phyloP scores from a whole-genome alignment of 2,329 filamentous ascomycete species.

The Neonectria magnoliae region DNA sequence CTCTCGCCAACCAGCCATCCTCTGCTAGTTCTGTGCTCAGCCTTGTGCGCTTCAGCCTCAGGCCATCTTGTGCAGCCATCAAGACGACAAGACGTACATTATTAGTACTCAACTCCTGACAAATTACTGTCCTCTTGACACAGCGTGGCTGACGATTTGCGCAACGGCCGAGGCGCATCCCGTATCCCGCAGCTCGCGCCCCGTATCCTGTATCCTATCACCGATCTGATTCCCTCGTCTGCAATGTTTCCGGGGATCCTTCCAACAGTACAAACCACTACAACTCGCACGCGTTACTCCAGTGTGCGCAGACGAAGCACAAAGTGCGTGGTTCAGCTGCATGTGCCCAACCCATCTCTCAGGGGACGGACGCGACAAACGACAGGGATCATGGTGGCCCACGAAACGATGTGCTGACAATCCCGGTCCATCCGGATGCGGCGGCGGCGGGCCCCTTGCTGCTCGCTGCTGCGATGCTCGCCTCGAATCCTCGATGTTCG shows the following conservation, averaged over 20 bases:
- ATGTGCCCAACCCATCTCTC: conserved; percentile 9
- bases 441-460: conserved; percentile 28
- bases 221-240: not conserved
- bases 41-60: conserved; percentile 6
- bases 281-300: conserved; percentile 11
- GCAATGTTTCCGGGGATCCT: not conserved
- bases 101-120: not conserved
- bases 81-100: not conserved
- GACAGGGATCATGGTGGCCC: conserved; percentile 8
- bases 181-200: not conserved
- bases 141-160: conserved; percentile 10
- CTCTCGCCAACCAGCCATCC: conserved; percentile 8
- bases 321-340: conserved; percentile 12
- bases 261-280: conserved; percentile 7
- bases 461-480: not conserved
- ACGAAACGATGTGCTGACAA: conserved; percentile 20
- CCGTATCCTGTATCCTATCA: not conserved
- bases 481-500: not conserved
- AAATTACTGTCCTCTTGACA: not conserved
- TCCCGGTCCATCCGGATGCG: conserved; percentile 35
- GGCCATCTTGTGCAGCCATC: not conserved
- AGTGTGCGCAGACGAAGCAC: not conserved
- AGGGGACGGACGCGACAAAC: conserved; percentile 21
- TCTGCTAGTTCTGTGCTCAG: not conserved
- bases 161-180: conserved; percentile 17